These are phyloP conservation scores for Pyrrhoderma lamaoense DNA, from an alignment of 1,284 basidiomycete species.

Conservation along the genomic window DNA sequence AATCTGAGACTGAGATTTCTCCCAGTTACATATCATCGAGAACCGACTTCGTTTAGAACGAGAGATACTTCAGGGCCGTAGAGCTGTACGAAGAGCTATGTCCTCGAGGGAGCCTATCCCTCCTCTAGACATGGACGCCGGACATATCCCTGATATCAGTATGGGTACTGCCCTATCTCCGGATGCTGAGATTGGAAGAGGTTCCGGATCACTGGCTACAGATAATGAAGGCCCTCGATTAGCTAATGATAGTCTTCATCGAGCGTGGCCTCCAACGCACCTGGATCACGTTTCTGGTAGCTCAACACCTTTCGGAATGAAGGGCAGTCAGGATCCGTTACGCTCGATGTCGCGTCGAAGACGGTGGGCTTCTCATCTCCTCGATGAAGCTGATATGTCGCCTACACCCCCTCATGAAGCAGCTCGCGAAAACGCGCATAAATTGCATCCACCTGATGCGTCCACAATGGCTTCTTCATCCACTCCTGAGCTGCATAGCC, in stretches of 20 bases:
- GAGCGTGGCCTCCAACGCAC: slow-evolving; percentile 2
- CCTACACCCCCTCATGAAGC: no score
- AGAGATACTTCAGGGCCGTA: slow-evolving; percentile 77
- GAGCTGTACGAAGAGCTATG: slow-evolving; percentile 54
- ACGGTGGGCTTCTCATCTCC: slow-evolving; percentile 39
- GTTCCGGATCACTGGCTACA: slow-evolving; percentile 9
- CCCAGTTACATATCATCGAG: slow-evolving; percentile 82
- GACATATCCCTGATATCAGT: slow-evolving; percentile 13
- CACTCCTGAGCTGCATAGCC: slow-evolving; percentile 15
- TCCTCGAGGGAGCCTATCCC: slow-evolving; percentile 27
- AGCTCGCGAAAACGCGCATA: background rate
- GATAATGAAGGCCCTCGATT: slow-evolving; percentile 34
- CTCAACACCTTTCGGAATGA: slow-evolving; percentile 24
- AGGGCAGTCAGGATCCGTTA: slow-evolving; percentile 31
- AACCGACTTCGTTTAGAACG: slow-evolving; percentile 77
- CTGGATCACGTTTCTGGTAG: slow-evolving; percentile 22
- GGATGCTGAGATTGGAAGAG: background rate
- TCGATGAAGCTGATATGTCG: slow-evolving; percentile 25
- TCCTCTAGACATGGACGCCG: slow-evolving; percentile 13
- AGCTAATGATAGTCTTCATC: slow-evolving; percentile 24
- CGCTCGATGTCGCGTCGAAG: slow-evolving; percentile 36
- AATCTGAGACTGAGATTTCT: background rate
- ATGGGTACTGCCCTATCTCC: slow-evolving; percentile 10
- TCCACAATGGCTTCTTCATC: slow-evolving; percentile 21
- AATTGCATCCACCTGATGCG: slow-evolving; percentile 17